A percentile compares a stretch with the other conserved stretches of the same genome.
Conservation (phyloP, 768 basidiomycete species). For the Rhizopogon roseolus region DNA sequence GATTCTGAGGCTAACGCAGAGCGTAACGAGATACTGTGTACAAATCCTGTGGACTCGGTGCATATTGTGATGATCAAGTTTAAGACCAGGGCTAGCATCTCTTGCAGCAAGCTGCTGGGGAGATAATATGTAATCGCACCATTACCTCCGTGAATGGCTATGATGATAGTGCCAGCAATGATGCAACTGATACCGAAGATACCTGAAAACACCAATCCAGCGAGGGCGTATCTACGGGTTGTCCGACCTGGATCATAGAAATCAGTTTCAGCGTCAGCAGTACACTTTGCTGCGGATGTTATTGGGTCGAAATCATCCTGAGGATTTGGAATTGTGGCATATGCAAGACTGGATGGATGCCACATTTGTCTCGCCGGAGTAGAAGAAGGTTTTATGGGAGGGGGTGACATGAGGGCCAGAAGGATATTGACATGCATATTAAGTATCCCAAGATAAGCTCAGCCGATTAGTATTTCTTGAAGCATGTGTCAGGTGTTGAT, state of each 20-base stretch:
- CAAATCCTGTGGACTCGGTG: conserved; percentile 24
- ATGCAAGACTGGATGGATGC: not conserved
- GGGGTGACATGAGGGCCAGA: not conserved
- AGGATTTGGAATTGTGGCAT: not conserved
- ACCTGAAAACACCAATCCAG: conserved; percentile 18
- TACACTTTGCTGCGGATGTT: not conserved
- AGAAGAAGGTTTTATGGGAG: not conserved
- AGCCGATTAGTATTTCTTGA: not conserved
- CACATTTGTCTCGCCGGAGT: not conserved
- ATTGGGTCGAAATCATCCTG: not conserved
- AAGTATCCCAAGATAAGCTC: not conserved
- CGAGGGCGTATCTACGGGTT: conserved; percentile 18
- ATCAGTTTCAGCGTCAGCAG: conserved; percentile 14
- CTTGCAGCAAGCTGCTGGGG: conserved; percentile 3
- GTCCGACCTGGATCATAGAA: conserved; percentile 21
- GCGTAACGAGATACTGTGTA: conserved; percentile 21
- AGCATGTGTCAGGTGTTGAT: no score
- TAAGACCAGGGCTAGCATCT: conserved; percentile 17
- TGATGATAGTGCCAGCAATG: conserved; percentile 11
- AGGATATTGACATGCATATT: not conserved
- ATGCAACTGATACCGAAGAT: conserved; percentile 20
- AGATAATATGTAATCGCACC: not conserved
- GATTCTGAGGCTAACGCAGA: conserved; percentile 19
- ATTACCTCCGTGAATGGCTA: not conserved
- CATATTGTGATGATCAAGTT: conserved; percentile 22